Conservation (phyloP, 2,329 filamentous ascomycete genomes). For the Paraphaeosphaeria sporulosa region DNA sequence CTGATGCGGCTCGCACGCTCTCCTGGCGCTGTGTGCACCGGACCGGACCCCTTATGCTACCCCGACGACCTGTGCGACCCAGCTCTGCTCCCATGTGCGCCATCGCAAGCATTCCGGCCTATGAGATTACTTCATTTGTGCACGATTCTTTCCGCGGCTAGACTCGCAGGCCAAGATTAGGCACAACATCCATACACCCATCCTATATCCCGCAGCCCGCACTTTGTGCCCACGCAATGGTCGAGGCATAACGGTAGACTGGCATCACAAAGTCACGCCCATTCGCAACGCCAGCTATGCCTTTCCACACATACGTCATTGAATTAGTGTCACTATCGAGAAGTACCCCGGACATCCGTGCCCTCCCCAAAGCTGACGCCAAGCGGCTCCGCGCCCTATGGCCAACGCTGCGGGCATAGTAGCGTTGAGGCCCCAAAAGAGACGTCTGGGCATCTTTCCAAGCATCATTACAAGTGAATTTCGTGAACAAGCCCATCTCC, state of each 20-base stretch:
- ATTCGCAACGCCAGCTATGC: too few relatives aligned
- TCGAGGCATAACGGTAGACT: background rate
- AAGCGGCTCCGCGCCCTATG: conserved; percentile 2
- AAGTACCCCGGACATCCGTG: conserved; percentile 13
- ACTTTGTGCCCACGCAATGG: background rate
- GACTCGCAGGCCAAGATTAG: conserved; percentile 8
- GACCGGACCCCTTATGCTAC: background rate
- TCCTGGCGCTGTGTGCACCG: background rate
- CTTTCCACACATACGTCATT: background rate
- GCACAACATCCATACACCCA: background rate
- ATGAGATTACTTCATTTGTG: background rate
- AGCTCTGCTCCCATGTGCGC: background rate
- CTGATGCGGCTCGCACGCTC: background rate
- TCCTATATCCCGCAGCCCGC: background rate
- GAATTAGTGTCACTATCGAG: background rate
- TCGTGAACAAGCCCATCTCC: background rate
- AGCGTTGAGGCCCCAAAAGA: conserved; percentile 4
- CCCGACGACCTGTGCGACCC: background rate
- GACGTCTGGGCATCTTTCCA: background rate
- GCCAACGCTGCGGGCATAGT: conserved; percentile 3
- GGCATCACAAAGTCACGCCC: background rate
- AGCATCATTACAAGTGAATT: background rate
- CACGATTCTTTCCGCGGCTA: conserved; percentile 3
- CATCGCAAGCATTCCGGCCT: background rate
- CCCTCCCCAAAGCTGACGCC: conserved; percentile 7